Evolutionary conservation across 1,284 basidiomycete genomes (phyloP).

Genomic region (Fomes fomentarius): DNA sequence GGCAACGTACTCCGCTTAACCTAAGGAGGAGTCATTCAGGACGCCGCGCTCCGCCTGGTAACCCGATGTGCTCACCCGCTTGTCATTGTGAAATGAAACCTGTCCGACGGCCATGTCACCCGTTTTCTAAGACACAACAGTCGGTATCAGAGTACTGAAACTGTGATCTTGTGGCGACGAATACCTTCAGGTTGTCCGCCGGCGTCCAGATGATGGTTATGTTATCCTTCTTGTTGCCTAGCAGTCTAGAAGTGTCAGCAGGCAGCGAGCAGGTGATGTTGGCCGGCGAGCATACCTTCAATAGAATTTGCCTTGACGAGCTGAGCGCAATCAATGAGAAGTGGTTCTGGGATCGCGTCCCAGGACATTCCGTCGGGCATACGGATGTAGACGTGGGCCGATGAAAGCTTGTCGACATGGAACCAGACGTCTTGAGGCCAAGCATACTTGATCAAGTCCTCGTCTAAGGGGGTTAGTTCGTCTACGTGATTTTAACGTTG

Average conservation of each 20-base stretch:
- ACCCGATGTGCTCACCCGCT: slow-evolving; percentile 56
- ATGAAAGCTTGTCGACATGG: slow-evolving; percentile 90
- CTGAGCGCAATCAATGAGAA: slow-evolving; percentile 89
- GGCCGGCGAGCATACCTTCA: slow-evolving; percentile 62
- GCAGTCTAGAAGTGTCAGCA: slow-evolving; percentile 5
- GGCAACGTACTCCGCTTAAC: slow-evolving; percentile 71
- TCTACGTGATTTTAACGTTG: neutral
- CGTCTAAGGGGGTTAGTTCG: slow-evolving; percentile 57
- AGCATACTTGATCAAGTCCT: slow-evolving; percentile 92
- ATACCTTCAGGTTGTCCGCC: slow-evolving; percentile 84
- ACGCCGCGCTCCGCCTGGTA: neutral
- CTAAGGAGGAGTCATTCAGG: slow-evolving; percentile 38
- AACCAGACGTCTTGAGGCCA: slow-evolving; percentile 85
- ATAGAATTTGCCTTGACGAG: slow-evolving; percentile 98
- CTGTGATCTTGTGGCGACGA: slow-evolving; percentile 4
- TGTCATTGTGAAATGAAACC: slow-evolving; percentile 93
- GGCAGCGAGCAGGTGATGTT: neutral
- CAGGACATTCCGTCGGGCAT: slow-evolving; percentile 82
- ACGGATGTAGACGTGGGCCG: slow-evolving; percentile 93
- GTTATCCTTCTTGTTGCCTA: slow-evolving; percentile 96
- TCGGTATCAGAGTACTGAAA: neutral
- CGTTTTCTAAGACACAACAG: slow-evolving; percentile 68
- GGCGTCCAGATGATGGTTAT: slow-evolving; percentile 95
- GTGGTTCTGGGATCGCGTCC: slow-evolving; percentile 82
- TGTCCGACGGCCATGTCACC: slow-evolving; percentile 97